Evolutionary conservation across 1,284 basidiomycete species (phyloP).

Genomic region (Trichosporon coremiiforme): DNA sequence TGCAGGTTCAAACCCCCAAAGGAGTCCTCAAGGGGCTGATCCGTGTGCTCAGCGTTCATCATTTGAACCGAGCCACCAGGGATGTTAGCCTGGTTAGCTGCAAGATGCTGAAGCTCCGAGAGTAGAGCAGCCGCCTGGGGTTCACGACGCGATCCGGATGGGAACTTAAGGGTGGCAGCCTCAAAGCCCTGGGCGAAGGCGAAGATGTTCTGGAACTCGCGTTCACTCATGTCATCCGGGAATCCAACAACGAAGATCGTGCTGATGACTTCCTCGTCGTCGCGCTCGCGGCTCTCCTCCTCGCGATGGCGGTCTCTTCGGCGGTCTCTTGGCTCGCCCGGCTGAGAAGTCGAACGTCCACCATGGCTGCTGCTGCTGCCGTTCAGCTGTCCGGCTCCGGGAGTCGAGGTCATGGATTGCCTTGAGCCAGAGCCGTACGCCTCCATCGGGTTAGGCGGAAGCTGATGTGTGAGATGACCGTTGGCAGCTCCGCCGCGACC

Average conservation of each 20-base stretch:
- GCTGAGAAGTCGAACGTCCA: constrained; percentile 28
- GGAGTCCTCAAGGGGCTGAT: constrained; percentile 44
- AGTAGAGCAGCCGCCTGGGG: constrained; percentile 38
- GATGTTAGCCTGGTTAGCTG: constrained; percentile 38
- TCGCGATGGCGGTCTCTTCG: constrained; percentile 34
- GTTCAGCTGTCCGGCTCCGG: constrained; percentile 24
- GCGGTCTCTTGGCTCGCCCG: constrained; percentile 31
- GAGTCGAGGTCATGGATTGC: constrained; percentile 34
- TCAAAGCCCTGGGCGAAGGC: constrained; percentile 95
- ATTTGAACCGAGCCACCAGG: constrained; percentile 3
- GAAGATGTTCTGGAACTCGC: constrained; percentile 99
- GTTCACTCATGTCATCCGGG: constrained; percentile 98
- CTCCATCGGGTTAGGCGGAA: constrained; percentile 34
- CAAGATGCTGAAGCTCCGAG: constrained; percentile 48
- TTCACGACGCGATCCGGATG: constrained; percentile 56
- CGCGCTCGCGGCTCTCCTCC: constrained; percentile 40
- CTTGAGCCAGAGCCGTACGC: constrained; percentile 33
- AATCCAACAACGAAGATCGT: constrained; percentile 99
- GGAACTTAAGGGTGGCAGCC: constrained; percentile 95
- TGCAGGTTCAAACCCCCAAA: constrained; percentile 46
- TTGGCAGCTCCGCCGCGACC: constrained; percentile 26
- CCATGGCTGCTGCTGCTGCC: constrained; percentile 23
- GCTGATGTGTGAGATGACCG: constrained; percentile 32
- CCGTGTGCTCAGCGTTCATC: constrained; percentile 27
- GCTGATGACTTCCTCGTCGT: constrained; percentile 81